Evolutionary conservation across 441 rosid genomes (phyloP).

Genomic region (Gossypium aridum): DNA sequence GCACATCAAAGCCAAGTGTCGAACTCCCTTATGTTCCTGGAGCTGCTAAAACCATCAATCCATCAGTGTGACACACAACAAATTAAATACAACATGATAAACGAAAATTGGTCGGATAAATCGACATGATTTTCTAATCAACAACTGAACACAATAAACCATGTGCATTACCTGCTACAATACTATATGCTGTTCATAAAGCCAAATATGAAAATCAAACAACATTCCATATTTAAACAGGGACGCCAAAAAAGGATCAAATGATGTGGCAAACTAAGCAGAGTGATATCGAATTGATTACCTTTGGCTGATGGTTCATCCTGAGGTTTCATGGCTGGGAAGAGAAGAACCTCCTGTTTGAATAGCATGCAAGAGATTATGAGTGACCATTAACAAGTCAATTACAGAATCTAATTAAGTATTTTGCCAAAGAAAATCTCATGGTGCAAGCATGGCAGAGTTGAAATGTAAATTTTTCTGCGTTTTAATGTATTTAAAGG

Average conservation of each 20-base stretch:
- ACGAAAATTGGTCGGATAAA: neutral
- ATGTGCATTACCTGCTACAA: neutral
- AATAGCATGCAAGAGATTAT: neutral
- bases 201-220: neutral
- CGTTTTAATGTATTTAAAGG: neutral
- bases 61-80: neutral
- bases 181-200: neutral
- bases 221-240: neutral
- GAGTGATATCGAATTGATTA: slow-evolving; percentile 9
- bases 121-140: neutral
- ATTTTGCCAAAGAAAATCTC: neutral
- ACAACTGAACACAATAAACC: neutral
- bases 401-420: neutral
- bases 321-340: slow-evolving; percentile 78
- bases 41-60: slow-evolving; percentile 1
- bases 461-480: neutral
- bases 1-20: neutral
- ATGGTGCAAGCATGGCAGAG: neutral
- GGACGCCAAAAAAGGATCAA: neutral
- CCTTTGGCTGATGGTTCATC: slow-evolving; percentile 60
- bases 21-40: slow-evolving; percentile 1
- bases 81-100: neutral
- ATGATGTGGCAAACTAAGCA: neutral
- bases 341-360: slow-evolving; percentile 67
- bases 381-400: neutral